A percentile compares a stretch with the other conserved stretches of the same genome.
phyloP scores from a whole-genome alignment of 2,329 filamentous ascomycete species.

The Stromatinia cepivora region DNA sequence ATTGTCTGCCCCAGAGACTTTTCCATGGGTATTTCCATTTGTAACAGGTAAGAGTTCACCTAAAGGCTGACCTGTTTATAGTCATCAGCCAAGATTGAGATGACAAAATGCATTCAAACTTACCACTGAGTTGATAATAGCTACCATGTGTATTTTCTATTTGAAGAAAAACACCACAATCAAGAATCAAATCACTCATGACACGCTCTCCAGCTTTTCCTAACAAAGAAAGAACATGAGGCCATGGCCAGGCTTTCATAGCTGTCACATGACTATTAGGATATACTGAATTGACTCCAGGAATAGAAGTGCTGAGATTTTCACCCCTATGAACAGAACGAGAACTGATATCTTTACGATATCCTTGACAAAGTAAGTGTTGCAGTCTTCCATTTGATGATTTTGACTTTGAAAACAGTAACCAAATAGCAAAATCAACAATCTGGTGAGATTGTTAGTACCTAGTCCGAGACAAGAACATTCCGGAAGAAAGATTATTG shows the following conservation, averaged over 20 bases:
- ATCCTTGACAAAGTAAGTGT: conserved; percentile 84
- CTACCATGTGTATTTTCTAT: conserved; percentile 62
- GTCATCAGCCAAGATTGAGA: conserved; percentile 24
- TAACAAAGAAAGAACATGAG: conserved; percentile 69
- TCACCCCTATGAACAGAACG: conserved; percentile 31
- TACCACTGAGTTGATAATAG: conserved; percentile 78
- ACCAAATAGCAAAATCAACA: conserved; percentile 75
- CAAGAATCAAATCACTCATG: conserved; percentile 74
- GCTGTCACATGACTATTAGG: conserved; percentile 69
- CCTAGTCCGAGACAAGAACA: conserved; percentile 19
- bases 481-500: conserved; percentile 16
- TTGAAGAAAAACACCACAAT: conserved; percentile 73
- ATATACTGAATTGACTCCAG: conserved; percentile 63
- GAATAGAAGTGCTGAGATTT: conserved; percentile 52
- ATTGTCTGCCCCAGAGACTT: background rate
- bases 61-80: conserved; percentile 35
- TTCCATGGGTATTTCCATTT: background rate
- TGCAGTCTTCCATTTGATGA: conserved; percentile 54
- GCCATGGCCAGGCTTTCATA: conserved; percentile 74
- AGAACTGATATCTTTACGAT: conserved; percentile 50
- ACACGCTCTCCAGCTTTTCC: conserved; percentile 74
- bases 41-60: conserved; percentile 35
- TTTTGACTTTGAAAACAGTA: conserved; percentile 64
- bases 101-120: conserved; percentile 32
- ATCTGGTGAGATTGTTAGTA: conserved; percentile 51